A percentile compares a stretch with the other conserved stretches of the same genome.
phyloP scores from a whole-genome alignment of 257 asterid genomes.

The Anisodus tanguticus region DNA sequence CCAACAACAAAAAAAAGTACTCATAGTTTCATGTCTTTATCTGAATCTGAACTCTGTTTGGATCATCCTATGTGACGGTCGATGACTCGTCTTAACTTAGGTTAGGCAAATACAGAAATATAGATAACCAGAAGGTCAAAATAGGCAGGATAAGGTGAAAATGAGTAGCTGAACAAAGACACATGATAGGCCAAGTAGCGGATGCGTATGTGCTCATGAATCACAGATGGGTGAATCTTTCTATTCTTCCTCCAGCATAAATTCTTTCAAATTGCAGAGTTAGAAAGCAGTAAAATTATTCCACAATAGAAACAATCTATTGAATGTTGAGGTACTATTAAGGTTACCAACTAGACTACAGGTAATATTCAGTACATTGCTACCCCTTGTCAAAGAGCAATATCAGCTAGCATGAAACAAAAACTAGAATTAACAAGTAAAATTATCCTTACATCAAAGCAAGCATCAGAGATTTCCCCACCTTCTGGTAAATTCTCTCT shows the following conservation, averaged over 20 bases:
- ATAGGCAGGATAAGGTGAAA: neutral
- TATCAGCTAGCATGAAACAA: slow-evolving; percentile 29
- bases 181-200: slow-evolving; percentile 51
- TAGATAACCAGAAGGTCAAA: neutral
- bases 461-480: slow-evolving; percentile 17
- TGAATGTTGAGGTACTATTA: neutral
- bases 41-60: neutral
- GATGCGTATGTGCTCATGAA: slow-evolving; percentile 44
- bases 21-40: neutral
- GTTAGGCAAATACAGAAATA: neutral
- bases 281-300: neutral
- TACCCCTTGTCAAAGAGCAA: slow-evolving; percentile 10
- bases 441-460: slow-evolving; percentile 40
- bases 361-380: slow-evolving; percentile 7
- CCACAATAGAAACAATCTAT: neutral
- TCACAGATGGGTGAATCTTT: neutral
- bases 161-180: slow-evolving; percentile 39
- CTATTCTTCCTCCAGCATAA: neutral
- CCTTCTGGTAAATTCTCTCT: slow-evolving; percentile 30
- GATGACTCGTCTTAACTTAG: slow-evolving; percentile 43
- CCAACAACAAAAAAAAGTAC: neutral
- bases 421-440: slow-evolving; percentile 38
- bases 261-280: neutral
- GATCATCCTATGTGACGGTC: slow-evolving; percentile 57
- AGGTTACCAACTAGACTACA: slow-evolving; percentile 2